These are phyloP conservation scores for Auriscalpium orientale DNA, from an alignment of 768 basidiomycete species.

Conservation along the genomic window DNA sequence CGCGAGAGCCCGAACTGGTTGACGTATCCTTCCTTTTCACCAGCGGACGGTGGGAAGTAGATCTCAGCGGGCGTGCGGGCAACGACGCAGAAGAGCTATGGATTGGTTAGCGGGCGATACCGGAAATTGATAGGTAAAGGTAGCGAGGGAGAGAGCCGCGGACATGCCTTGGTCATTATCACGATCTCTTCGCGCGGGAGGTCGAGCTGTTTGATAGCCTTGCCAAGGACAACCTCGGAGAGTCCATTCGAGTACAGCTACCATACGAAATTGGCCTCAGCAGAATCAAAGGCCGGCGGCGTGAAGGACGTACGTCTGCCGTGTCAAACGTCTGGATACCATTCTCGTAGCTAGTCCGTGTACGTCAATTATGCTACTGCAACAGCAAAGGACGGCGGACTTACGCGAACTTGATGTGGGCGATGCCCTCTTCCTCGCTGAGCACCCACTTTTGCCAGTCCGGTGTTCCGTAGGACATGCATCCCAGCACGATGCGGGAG, in stretches of 20 bases:
- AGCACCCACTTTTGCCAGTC: constrained; percentile 28
- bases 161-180: background rate
- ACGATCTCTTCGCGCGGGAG: constrained; percentile 29
- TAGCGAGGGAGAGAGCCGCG: background rate
- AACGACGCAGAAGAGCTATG: background rate
- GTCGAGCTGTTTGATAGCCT: constrained; percentile 27
- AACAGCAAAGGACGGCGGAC: background rate
- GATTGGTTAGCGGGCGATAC: background rate
- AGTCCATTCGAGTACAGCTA: constrained; percentile 22
- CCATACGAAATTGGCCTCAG: background rate
- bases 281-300: background rate
- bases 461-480: constrained; percentile 20
- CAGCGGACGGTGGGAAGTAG: constrained; percentile 32
- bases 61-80: constrained; percentile 1
- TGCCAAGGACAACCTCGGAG: constrained; percentile 29
- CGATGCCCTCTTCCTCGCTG: constrained; percentile 27
- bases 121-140: no score
- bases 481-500: constrained; percentile 16
- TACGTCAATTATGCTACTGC: background rate
- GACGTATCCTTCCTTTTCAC: constrained; percentile 20
- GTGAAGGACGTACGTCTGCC: constrained; percentile 10
- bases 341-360: constrained; percentile 6
- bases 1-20: constrained; percentile 21
- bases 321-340: constrained; percentile 26
- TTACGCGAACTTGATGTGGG: constrained; percentile 31